These are phyloP conservation scores for Haematococcus sp. DNA, from an alignment of 139 green algal species.

Conservation along the genomic window DNA sequence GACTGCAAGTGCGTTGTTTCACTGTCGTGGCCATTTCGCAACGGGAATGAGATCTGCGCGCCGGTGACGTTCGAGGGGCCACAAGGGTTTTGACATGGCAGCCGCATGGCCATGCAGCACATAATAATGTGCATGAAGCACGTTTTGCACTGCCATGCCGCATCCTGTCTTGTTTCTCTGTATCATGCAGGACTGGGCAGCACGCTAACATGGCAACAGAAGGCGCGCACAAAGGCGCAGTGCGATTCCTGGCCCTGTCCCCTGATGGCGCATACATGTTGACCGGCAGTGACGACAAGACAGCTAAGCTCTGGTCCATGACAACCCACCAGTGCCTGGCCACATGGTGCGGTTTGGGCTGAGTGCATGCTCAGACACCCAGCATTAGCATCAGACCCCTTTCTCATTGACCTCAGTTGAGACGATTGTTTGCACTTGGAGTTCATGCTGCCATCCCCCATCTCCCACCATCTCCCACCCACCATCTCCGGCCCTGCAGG, in stretches of 20 bases:
- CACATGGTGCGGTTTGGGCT: slow-evolving; percentile 36
- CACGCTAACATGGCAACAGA: neutral
- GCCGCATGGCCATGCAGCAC: neutral
- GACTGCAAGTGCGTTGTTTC: slow-evolving; percentile 1
- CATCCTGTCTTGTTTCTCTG: too few species aligned
- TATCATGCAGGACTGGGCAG: neutral
- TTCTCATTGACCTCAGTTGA: neutral
- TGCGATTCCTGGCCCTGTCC: slow-evolving; percentile 47
- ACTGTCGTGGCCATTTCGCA: slow-evolving; percentile 1
- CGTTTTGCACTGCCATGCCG: too few species aligned
- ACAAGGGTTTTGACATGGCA: neutral
- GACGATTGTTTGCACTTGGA: neutral
- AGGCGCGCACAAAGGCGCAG: slow-evolving; percentile 17
- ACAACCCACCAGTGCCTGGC: slow-evolving; percentile 25
- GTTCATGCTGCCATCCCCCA: neutral
- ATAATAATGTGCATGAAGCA: neutral
- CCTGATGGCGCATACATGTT: slow-evolving; percentile 44
- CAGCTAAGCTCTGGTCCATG: slow-evolving; percentile 35
- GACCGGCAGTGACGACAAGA: slow-evolving; percentile 63
- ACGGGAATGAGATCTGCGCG: neutral
- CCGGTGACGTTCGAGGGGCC: neutral
- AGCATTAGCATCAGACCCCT: neutral
- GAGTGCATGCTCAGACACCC: neutral
- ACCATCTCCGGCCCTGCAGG: too few species aligned
- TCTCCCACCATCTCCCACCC: too few species aligned